Percentiles rank a stretch among this genome's conserved stretches.
phyloP scores from a whole-genome alignment of 2,329 filamentous ascomycete species.

The Didymella sp. region DNA sequence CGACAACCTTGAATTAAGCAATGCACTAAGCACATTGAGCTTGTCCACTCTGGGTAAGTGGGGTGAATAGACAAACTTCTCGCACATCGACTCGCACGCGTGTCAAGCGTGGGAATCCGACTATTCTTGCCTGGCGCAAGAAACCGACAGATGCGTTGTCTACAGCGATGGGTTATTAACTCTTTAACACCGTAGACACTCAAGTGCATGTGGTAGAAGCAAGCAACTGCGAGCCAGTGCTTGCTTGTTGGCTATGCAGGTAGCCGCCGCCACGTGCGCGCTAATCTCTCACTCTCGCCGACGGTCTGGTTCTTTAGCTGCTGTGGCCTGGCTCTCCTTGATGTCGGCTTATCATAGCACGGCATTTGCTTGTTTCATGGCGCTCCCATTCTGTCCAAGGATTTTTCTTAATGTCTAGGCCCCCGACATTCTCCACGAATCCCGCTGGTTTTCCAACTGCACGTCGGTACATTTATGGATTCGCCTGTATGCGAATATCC shows the following conservation, averaged over 20 bases:
- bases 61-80: not conserved
- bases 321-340: not conserved
- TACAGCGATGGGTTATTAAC: not conserved
- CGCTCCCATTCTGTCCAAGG: not conserved
- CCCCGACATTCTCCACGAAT: not conserved
- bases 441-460: not conserved
- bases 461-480: not conserved
- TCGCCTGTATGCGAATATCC: slow-evolving; percentile 6
- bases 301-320: not conserved
- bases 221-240: slow-evolving; percentile 8
- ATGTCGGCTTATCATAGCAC: not conserved
- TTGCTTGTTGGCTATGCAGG: slow-evolving; percentile 1
- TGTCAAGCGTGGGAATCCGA: not conserved
- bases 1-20: not conserved
- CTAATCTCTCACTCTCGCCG: not conserved
- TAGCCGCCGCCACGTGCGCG: not conserved
- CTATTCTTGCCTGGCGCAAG: not conserved
- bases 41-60: not conserved
- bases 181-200: not conserved
- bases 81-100: not conserved
- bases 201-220: not conserved
- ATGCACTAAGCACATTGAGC: not conserved
- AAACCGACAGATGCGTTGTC: not conserved
- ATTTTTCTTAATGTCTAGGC: not conserved
- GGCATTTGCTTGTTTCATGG: not conserved